phyloP scores from a whole-genome alignment of 2,329 filamentous ascomycete genomes.

The Ceratocystis ficicola region DNA sequence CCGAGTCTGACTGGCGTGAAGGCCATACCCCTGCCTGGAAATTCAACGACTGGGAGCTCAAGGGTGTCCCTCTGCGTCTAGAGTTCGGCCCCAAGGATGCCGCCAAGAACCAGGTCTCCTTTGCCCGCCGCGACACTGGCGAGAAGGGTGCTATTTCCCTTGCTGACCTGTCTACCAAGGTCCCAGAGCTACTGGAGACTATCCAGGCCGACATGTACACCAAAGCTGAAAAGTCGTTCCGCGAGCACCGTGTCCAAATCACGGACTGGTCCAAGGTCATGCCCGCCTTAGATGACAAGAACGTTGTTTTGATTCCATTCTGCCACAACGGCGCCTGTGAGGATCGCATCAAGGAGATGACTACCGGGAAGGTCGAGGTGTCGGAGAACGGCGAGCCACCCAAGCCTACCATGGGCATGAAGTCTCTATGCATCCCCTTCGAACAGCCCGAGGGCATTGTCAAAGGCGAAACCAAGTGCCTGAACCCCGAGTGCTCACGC shows the following conservation, averaged over 20 bases:
- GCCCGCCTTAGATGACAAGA: slow-evolving; percentile 80
- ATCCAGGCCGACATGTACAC: slow-evolving; percentile 75
- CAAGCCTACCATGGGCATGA: slow-evolving; percentile 53
- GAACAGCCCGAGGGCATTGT: slow-evolving; percentile 74
- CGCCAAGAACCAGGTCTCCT: slow-evolving; percentile 71
- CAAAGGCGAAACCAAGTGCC: slow-evolving; percentile 74
- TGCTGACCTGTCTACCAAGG: slow-evolving; percentile 55
- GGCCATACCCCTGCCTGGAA: slow-evolving; percentile 94
- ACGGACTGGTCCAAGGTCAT: slow-evolving; percentile 86
- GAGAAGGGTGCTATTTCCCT: slow-evolving; percentile 74
- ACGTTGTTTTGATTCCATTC: slow-evolving; percentile 83
- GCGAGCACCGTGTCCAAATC: slow-evolving; percentile 66
- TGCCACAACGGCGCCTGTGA: slow-evolving; percentile 75
- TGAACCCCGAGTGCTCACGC: slow-evolving; percentile 72
- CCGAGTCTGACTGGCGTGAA: slow-evolving; percentile 72
- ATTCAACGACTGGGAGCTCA: slow-evolving; percentile 98
- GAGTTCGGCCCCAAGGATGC: slow-evolving; percentile 95
- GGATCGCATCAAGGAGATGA: slow-evolving; percentile 88
- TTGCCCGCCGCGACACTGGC: slow-evolving; percentile 73
- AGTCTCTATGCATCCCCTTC: slow-evolving; percentile 60
- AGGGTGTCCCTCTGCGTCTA: slow-evolving; percentile 83
- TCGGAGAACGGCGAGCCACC: slow-evolving; percentile 41
- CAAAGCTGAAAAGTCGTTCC: slow-evolving; percentile 67
- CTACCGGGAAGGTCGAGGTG: slow-evolving; percentile 59
- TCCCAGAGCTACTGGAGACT: slow-evolving; percentile 72